These are phyloP conservation scores for Chaetomium sp. DNA, from an alignment of 2,329 filamentous ascomycete species.

Conservation along the genomic window DNA sequence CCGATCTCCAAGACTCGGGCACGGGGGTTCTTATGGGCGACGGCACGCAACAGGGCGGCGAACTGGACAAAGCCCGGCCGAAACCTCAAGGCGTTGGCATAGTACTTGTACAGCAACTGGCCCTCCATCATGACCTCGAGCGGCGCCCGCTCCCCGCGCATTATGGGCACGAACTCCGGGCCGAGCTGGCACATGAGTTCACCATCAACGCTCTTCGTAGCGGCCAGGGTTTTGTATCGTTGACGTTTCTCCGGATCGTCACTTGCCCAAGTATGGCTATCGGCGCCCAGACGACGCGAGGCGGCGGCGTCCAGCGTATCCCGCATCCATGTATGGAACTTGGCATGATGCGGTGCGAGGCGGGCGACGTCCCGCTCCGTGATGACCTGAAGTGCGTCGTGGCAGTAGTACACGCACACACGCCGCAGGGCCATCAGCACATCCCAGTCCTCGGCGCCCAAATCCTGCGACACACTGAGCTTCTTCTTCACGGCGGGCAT, in stretches of 20 bases:
- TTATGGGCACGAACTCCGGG: conserved; percentile 38
- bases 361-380: conserved; percentile 5
- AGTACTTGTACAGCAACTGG: conserved; percentile 41
- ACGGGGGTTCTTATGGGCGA: conserved; percentile 24
- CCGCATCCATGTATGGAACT: conserved; percentile 20
- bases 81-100: conserved; percentile 25
- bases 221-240: conserved; percentile 33
- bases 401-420: conserved; percentile 13
- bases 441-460: not conserved
- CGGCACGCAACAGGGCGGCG: conserved; percentile 23
- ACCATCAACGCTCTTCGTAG: conserved; percentile 34
- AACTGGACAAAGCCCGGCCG: conserved; percentile 27
- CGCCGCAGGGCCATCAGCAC: conserved; percentile 11
- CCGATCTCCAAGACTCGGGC: conserved; percentile 43
- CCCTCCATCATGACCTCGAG: conserved; percentile 43
- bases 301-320: not conserved
- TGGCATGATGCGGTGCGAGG: conserved; percentile 11
- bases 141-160: conserved; percentile 39
- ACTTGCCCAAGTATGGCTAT: not conserved
- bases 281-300: not conserved
- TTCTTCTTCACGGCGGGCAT: not conserved
- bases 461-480: not conserved
- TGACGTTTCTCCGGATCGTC: not conserved
- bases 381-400: conserved; percentile 1
- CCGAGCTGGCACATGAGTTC: conserved; percentile 39